Base-by-base conservation (phyloP, 805 yeast species). In the Hanseniaspora lachancei region DNA sequence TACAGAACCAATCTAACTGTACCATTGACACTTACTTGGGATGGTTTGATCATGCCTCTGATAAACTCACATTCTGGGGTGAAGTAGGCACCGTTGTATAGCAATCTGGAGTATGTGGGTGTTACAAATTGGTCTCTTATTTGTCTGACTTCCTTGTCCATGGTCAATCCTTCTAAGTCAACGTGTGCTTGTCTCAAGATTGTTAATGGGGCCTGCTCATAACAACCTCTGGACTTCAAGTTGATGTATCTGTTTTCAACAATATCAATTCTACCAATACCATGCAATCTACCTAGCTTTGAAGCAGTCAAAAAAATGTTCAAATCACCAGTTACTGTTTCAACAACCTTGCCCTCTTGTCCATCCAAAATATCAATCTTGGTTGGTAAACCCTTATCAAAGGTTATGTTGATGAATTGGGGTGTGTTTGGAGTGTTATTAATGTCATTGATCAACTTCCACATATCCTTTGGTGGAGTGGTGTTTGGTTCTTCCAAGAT, bases 381-480 rank as follows among this genome's bases (percentile, higher is more conserved):
- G 58, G 76, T 77, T 54, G 98, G 98, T 60, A 85, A 70, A 72
- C 98, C 98, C 73, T 86, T 78, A 64, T 79, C 81, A 69, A 89
- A 93, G 58, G 77, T 81, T 59, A 93, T 81, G 23, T 85, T 73
- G 72, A 93, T 82, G 69, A 84, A 84, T 77, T 93, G 97, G 65
- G 97, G 97, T 51, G 75, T 74, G 60, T 86, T 82, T 66, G 98
- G 98, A 57, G 98, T 97, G 68, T 91, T 97, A 42, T 75, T 69
- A 65, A 98, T 97, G 73, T 91, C 98, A 59, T 85, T 87, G 44
- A 96, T 93, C 70, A 93, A 81, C 76, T 93, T 93, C 98, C 98
- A 93, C 98, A 93, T 93, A 72, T 93, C 98, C 77, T 89, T 91
- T 74, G 98, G 98, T 61, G 98, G 98, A 54, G 98, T 93, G 64